Evolutionary conservation across 306 rosid genomes (phyloP).

Genomic region (Citrullus colocynthis): DNA sequence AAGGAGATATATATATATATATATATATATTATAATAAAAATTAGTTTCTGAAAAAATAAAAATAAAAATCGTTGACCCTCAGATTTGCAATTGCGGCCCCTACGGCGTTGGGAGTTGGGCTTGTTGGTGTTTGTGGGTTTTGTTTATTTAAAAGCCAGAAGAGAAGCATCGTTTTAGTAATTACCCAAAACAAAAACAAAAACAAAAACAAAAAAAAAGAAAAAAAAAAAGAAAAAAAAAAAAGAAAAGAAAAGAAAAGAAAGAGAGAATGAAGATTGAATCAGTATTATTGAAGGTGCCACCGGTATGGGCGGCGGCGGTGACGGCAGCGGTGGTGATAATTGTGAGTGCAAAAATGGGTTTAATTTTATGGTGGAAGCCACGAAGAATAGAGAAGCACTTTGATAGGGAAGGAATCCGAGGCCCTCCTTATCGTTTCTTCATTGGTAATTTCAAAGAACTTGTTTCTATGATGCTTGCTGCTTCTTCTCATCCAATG

Average conservation of each 20-base stretch:
- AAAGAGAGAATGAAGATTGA: no score
- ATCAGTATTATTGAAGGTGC: no score
- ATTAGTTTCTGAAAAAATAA: background rate
- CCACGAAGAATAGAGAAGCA: slow-evolving; percentile 66
- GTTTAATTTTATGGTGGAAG: slow-evolving; percentile 70
- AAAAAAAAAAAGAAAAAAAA: no score
- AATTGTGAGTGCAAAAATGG: slow-evolving; percentile 25
- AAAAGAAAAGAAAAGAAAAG: no score
- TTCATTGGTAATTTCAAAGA: slow-evolving; percentile 86
- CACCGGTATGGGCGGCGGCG: background rate
- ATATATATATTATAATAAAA: no score
- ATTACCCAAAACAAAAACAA: no score
- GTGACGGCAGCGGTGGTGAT: background rate
- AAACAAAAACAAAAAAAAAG: no score
- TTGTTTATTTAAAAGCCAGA: slow-evolving; percentile 4
- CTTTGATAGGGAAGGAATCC: slow-evolving; percentile 72
- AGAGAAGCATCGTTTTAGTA: background rate
- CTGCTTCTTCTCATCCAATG: slow-evolving; percentile 87
- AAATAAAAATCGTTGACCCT: slow-evolving; percentile 55
- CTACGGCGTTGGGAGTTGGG: slow-evolving; percentile 99
- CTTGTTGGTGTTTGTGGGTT: slow-evolving; percentile 19
- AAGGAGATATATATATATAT: background rate
- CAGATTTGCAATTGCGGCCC: slow-evolving; percentile 76
- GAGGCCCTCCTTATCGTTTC: slow-evolving; percentile 94
- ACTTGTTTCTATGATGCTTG: slow-evolving; percentile 67